Percentiles rank a stretch among this genome's conserved stretches.
phyloP scores from a whole-genome alignment of 768 basidiomycete genomes.

The Exsudoporus frostii region DNA sequence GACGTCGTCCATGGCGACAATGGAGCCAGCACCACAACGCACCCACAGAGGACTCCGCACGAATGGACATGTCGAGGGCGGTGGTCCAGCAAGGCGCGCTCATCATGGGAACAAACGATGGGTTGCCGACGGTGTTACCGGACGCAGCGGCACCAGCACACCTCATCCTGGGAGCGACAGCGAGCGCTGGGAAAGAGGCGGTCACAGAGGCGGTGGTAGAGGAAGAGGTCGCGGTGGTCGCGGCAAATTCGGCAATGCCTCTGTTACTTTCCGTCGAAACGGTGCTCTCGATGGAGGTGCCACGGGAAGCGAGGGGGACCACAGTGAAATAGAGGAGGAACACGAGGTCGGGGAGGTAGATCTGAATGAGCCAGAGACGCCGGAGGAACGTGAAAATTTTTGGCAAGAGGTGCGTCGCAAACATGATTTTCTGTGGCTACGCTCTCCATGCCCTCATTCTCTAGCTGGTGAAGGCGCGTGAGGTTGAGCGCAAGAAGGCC shows the following conservation, averaged over 20 bases:
- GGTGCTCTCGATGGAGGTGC: constrained; percentile 29
- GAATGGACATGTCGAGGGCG: constrained; percentile 22
- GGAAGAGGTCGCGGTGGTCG: constrained; percentile 38
- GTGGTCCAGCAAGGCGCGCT: constrained; percentile 23
- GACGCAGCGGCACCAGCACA: constrained; percentile 34
- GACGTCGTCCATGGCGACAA: constrained; percentile 19
- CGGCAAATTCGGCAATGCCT: constrained; percentile 41
- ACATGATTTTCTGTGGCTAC: constrained; percentile 5
- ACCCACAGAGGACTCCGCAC: constrained; percentile 18
- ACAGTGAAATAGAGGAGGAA: constrained; percentile 35
- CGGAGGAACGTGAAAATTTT: constrained; percentile 64
- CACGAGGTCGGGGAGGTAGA: constrained; percentile 33
- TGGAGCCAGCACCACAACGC: constrained; percentile 25
- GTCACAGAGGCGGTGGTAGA: constrained; percentile 49
- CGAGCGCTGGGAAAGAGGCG: constrained; percentile 65
- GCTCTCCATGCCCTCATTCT: constrained; percentile 21
- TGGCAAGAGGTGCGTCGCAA: constrained; percentile 62
- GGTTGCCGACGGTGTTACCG: constrained; percentile 42
- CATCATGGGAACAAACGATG: constrained; percentile 59
- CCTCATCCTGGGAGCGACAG: constrained; percentile 40
- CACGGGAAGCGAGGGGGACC: constrained; percentile 33
- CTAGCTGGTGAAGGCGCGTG: constrained; percentile 71
- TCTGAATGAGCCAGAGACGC: constrained; percentile 51
- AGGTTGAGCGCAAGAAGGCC: constrained; percentile 65
- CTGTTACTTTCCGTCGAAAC: constrained; percentile 34